These are phyloP conservation scores for Dactylella cylindrospora DNA, from an alignment of 2,329 filamentous ascomycete species.

Conservation along the genomic window DNA sequence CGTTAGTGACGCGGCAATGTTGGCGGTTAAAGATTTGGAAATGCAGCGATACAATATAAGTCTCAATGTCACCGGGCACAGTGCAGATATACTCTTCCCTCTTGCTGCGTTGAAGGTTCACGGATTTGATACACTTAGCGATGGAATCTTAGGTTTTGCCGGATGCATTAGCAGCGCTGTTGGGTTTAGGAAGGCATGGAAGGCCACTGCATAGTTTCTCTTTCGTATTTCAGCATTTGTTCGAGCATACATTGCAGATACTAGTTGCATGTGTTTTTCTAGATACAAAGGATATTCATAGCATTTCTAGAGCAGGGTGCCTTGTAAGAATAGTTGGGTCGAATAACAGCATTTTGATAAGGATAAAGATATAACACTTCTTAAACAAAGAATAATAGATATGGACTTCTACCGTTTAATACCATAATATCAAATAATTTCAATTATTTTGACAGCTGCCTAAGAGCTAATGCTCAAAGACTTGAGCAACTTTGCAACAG, in stretches of 20 bases:
- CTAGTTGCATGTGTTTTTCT: too few relatives aligned
- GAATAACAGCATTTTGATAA: too few relatives aligned
- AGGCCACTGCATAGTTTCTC: slow-evolving; percentile 20
- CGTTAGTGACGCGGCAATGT: slow-evolving; percentile 21
- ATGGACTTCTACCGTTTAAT: too few relatives aligned
- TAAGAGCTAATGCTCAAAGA: slow-evolving; percentile 7
- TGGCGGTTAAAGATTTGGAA: slow-evolving; percentile 21
- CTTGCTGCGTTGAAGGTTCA: slow-evolving; percentile 33
- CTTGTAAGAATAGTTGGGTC: too few relatives aligned
- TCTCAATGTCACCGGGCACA: slow-evolving; percentile 15
- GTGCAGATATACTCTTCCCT: slow-evolving; percentile 30
- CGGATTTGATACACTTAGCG: slow-evolving; percentile 26
- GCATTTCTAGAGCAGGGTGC: too few relatives aligned
- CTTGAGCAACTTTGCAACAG: slow-evolving; percentile 27
- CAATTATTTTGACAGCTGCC: background rate
- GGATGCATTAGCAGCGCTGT: slow-evolving; percentile 39
- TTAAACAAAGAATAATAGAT: too few relatives aligned
- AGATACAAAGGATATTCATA: too few relatives aligned
- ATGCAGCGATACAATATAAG: slow-evolving; percentile 23
- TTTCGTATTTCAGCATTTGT: too few relatives aligned
- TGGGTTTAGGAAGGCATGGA: slow-evolving; percentile 39
- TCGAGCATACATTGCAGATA: too few relatives aligned
- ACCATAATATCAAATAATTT: too few relatives aligned
- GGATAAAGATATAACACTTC: too few relatives aligned
- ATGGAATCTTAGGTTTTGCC: slow-evolving; percentile 37